Conservation (phyloP, 208 protist genomes). For the Leishmania amazonensis region DNA sequence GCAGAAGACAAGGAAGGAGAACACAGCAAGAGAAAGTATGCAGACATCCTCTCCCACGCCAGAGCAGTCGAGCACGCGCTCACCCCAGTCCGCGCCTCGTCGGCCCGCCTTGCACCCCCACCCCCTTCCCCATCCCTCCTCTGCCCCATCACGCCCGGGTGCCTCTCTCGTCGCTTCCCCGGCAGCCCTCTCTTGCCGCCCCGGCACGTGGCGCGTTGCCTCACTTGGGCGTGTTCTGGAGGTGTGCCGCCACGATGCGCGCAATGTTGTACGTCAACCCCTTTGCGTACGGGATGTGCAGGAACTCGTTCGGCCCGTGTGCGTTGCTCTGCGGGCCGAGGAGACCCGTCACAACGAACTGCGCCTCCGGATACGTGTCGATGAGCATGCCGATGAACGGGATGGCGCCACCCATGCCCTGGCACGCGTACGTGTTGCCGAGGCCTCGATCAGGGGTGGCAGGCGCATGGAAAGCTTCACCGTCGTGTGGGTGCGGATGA, state of each 20-base stretch:
- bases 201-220: not conserved
- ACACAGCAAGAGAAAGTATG: not conserved
- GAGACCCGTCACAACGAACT: constrained; percentile 95
- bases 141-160: not conserved
- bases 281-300: constrained; percentile 91
- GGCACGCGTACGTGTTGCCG: constrained; percentile 62
- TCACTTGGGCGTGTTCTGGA: constrained; percentile 53
- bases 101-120: too few species aligned
- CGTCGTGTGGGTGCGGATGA: constrained; percentile 87
- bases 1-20: not conserved
- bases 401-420: constrained; percentile 92
- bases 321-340: constrained; percentile 92
- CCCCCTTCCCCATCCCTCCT: not conserved
- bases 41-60: not conserved
- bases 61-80: not conserved
- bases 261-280: constrained; percentile 82
- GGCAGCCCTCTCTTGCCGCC: not conserved
- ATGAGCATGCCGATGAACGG: constrained; percentile 95
- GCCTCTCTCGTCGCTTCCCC: not conserved
- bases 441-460: constrained; percentile 84
- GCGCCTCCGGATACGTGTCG: constrained; percentile 86
- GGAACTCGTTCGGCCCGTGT: constrained; percentile 96
- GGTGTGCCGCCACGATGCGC: constrained; percentile 79
- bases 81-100: too few species aligned
- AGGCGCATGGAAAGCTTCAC: constrained; percentile 95